Percentiles rank a stretch among this genome's conserved stretches.
These are phyloP conservation scores for Panicum virgatum DNA, from an alignment of 202 grass and related monocot genomes.

Conservation along the genomic window DNA sequence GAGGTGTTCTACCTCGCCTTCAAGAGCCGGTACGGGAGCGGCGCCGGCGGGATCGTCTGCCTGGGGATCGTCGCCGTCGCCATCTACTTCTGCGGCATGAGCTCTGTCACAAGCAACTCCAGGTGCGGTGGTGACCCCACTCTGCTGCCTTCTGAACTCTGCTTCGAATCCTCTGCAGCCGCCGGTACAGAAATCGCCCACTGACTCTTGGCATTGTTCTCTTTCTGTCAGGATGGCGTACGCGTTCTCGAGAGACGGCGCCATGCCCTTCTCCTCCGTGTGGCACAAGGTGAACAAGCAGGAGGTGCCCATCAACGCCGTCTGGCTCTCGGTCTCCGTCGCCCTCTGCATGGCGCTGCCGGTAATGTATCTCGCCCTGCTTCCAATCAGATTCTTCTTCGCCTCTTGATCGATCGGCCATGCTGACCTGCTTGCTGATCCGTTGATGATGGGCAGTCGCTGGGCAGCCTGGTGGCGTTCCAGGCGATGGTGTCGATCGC, in stretches of 20 bases:
- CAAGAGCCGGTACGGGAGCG: slow-evolving; percentile 76
- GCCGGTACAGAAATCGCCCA: background rate
- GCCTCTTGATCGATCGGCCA: too few species aligned
- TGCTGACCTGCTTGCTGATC: too few species aligned
- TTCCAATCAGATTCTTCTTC: too few species aligned
- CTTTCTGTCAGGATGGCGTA: slow-evolving; percentile 69
- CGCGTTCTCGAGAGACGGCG: slow-evolving; percentile 97
- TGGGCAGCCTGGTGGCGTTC: slow-evolving; percentile 92
- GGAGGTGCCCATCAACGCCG: slow-evolving; percentile 89
- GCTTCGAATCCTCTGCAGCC: background rate
- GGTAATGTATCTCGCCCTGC: slow-evolving; percentile 29
- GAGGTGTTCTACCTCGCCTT: slow-evolving; percentile 91
- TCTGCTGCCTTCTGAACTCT: background rate
- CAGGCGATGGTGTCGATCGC: slow-evolving; percentile 99
- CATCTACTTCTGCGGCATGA: slow-evolving; percentile 96
- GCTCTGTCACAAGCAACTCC: slow-evolving; percentile 91
- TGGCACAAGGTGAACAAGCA: slow-evolving; percentile 96
- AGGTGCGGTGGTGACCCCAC: slow-evolving; percentile 68
- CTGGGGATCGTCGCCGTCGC: slow-evolving; percentile 78
- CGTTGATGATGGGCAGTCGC: slow-evolving; percentile 46
- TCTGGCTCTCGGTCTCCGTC: slow-evolving; percentile 78
- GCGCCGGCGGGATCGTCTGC: slow-evolving; percentile 76
- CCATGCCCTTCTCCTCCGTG: slow-evolving; percentile 82
- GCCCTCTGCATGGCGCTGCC: slow-evolving; percentile 89
- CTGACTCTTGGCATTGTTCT: background rate